phyloP scores from a whole-genome alignment of 441 rosid species.

The Manihot esculenta region DNA sequence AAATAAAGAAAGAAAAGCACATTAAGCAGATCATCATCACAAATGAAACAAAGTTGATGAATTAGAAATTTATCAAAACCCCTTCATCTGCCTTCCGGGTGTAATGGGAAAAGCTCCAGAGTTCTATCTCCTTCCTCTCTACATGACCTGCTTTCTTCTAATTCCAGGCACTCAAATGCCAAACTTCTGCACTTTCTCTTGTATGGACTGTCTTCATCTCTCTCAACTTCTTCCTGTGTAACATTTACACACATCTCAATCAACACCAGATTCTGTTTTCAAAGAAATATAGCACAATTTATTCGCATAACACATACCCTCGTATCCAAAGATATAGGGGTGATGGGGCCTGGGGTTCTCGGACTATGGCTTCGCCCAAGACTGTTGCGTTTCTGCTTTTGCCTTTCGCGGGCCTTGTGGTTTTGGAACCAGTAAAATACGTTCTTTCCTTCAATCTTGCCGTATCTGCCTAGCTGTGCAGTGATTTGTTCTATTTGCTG shows the following conservation, averaged over 20 bases:
- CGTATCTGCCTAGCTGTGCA: conserved; percentile 67
- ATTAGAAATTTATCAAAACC: conserved; percentile 11
- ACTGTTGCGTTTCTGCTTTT: conserved; percentile 71
- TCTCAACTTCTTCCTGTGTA: conserved; percentile 48
- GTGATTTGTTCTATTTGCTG: conserved; percentile 94
- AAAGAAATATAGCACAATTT: no score
- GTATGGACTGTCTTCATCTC: conserved; percentile 56
- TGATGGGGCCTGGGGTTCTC: conserved; percentile 33
- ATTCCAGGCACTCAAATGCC: conserved; percentile 66
- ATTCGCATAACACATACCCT: conserved; percentile 29
- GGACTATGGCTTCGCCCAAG: conserved; percentile 46
- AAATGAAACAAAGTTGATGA: conserved; percentile 23
- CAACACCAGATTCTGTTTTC: no score
- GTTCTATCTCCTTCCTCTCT: conserved; percentile 58
- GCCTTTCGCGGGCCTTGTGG: conserved; percentile 99
- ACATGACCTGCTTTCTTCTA: conserved; percentile 47
- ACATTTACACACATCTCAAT: neutral
- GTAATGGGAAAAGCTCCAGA: conserved; percentile 93
- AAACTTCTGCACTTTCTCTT: conserved; percentile 91
- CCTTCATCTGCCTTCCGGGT: conserved; percentile 79
- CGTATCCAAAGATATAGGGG: conserved; percentile 39
- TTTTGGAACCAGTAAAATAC: conserved; percentile 99
- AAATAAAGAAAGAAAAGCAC: conserved; percentile 27
- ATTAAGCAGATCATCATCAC: conserved; percentile 27
- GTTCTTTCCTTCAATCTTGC: conserved; percentile 97